Evolutionary conservation across 2,329 filamentous ascomycete species (phyloP).

Genomic region (Chaetoscypha palmicola): DNA sequence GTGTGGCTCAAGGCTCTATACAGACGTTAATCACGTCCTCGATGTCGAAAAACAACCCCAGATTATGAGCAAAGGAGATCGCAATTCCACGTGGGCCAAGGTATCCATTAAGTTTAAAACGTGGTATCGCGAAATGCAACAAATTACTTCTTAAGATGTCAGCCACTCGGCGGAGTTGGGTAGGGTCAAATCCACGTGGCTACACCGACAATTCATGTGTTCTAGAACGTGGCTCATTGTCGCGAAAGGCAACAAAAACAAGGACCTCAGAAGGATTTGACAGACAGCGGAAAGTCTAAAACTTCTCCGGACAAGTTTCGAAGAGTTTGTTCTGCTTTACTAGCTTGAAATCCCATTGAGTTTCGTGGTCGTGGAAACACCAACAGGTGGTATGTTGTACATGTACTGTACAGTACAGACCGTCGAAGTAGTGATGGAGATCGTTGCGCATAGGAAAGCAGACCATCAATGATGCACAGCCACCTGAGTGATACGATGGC

Average conservation of each 20-base stretch:
- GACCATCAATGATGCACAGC: no score
- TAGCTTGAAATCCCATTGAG: no score
- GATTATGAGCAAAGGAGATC: background rate
- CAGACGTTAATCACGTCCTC: no score
- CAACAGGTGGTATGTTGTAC: no score
- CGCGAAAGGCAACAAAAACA: slow-evolving; percentile 6
- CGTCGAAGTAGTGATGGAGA: no score
- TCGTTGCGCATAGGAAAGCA: no score
- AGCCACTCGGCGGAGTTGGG: background rate
- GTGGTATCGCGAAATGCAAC: slow-evolving; percentile 10
- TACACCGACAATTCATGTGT: slow-evolving; percentile 6
- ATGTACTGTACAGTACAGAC: no score
- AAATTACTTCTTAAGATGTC: slow-evolving; percentile 1
- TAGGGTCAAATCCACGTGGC: slow-evolving; percentile 4
- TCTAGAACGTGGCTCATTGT: slow-evolving; percentile 6
- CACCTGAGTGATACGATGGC: no score
- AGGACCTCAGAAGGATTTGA: background rate
- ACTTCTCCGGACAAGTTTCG: background rate
- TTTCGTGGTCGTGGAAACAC: no score
- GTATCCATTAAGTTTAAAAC: slow-evolving; percentile 1
- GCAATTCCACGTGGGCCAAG: background rate
- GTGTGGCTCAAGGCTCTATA: background rate
- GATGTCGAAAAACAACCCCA: background rate
- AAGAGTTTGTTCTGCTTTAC: no score
- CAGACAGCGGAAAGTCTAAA: background rate